A percentile compares a stretch with the other conserved stretches of the same genome.
phyloP scores from a whole-genome alignment of 495 filamentous ascomycete species.

The Xylaria cubensis region DNA sequence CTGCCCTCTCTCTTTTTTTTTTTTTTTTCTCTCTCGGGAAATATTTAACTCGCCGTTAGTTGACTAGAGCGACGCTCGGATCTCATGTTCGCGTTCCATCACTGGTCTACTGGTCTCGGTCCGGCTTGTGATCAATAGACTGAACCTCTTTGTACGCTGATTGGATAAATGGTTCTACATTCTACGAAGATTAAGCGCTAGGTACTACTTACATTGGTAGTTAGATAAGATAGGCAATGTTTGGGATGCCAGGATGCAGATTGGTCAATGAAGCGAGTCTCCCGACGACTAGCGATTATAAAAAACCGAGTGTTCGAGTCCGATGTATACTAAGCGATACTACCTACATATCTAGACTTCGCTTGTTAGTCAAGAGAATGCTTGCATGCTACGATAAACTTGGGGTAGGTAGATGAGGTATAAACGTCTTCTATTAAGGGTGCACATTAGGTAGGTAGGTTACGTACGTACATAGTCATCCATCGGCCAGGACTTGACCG shows the following conservation, averaged over 20 bases:
- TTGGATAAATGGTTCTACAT: neutral
- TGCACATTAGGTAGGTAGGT: neutral
- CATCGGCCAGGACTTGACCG: neutral
- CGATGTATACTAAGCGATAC: constrained; percentile 4
- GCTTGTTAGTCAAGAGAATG: constrained; percentile 1
- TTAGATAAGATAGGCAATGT: no score
- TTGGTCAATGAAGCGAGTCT: neutral
- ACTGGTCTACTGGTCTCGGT: neutral
- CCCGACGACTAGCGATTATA: neutral
- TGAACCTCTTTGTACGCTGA: neutral
- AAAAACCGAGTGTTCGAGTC: neutral
- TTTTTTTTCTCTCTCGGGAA: constrained; percentile 8
- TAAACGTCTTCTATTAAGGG: no score
- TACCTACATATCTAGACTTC: neutral
- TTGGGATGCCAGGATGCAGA: neutral
- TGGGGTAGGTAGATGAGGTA: no score
- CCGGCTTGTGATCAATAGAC: neutral
- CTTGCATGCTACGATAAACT: neutral
- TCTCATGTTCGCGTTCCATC: neutral
- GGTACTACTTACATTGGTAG: neutral
- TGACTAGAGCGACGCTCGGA: neutral
- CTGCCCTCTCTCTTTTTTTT: neutral
- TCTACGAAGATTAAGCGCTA: neutral
- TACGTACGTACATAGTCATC: neutral
- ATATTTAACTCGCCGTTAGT: neutral